These are phyloP conservation scores for Claviceps humidiphila DNA, from an alignment of 2,329 filamentous ascomycete genomes.

Conservation along the genomic window DNA sequence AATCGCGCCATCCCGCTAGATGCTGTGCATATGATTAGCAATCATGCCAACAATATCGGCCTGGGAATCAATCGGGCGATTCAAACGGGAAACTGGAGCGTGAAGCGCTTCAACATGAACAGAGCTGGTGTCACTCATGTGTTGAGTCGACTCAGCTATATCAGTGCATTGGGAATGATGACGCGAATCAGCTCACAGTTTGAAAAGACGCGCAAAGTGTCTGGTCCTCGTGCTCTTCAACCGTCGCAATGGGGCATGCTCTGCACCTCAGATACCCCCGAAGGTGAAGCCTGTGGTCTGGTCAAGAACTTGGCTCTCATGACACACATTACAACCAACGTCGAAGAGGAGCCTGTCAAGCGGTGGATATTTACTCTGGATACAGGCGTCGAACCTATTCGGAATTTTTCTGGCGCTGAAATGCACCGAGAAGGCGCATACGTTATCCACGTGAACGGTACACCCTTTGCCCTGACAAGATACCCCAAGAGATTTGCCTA, in stretches of 20 bases:
- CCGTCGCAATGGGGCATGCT: constrained; percentile 98
- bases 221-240: constrained; percentile 86
- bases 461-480: constrained; percentile 75
- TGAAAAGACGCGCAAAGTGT: constrained; percentile 95
- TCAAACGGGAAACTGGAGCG: constrained; percentile 92
- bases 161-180: constrained; percentile 98
- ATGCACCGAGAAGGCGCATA: constrained; percentile 77
- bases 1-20: constrained; percentile 82
- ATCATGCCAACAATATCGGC: constrained; percentile 78
- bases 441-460: constrained; percentile 90
- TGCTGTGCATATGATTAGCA: constrained; percentile 69
- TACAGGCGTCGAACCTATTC: constrained; percentile 66
- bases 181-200: constrained; percentile 97
- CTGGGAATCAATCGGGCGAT: constrained; percentile 91
- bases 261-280: constrained; percentile 91
- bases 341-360: constrained; percentile 81
- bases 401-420: constrained; percentile 60
- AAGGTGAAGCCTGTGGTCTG: constrained; percentile 94
- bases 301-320: constrained; percentile 97
- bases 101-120: constrained; percentile 99
- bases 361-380: constrained; percentile 79
- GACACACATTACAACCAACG: constrained; percentile 97
- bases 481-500: constrained; percentile 77
- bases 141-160: constrained; percentile 88
- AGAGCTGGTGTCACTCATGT: constrained; percentile 93